phyloP scores from a whole-genome alignment of 2,329 filamentous ascomycete genomes.

The Apiospora arundinis region DNA sequence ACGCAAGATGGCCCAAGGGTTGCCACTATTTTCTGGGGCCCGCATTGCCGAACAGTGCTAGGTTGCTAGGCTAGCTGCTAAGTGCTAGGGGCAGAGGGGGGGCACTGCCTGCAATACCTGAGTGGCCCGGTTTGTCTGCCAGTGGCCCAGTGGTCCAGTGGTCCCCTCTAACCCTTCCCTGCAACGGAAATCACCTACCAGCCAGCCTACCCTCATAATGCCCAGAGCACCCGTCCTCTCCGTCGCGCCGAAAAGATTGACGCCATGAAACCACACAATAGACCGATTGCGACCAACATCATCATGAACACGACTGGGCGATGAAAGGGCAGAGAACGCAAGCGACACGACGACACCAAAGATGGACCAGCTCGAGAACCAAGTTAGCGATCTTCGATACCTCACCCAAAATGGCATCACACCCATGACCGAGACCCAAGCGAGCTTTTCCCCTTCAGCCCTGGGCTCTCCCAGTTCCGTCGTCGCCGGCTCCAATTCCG shows the following conservation, averaged over 20 bases:
- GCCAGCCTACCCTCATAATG: conserved; percentile 1
- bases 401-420: conserved; percentile 28
- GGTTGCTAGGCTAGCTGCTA: background rate
- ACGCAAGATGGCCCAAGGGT: background rate
- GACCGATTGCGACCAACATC: background rate
- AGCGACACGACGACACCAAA: background rate
- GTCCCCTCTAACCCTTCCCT: background rate
- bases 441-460: conserved; percentile 10
- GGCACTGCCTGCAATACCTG: background rate
- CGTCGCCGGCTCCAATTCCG: conserved; percentile 22
- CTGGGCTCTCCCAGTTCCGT: conserved; percentile 13
- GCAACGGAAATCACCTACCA: background rate
- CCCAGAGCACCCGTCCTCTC: background rate
- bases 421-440: conserved; percentile 7
- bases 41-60: background rate
- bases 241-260: conserved; percentile 10
- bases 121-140: no score
- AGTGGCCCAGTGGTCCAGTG: background rate
- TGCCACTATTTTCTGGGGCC: conserved; percentile 12
- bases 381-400: conserved; percentile 44
- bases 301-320: background rate
- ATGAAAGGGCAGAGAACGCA: background rate
- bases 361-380: conserved; percentile 37
- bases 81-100: background rate
- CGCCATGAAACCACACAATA: background rate